phyloP scores from a whole-genome alignment of 345 rosid species.

The Gossypium longicalyx region DNA sequence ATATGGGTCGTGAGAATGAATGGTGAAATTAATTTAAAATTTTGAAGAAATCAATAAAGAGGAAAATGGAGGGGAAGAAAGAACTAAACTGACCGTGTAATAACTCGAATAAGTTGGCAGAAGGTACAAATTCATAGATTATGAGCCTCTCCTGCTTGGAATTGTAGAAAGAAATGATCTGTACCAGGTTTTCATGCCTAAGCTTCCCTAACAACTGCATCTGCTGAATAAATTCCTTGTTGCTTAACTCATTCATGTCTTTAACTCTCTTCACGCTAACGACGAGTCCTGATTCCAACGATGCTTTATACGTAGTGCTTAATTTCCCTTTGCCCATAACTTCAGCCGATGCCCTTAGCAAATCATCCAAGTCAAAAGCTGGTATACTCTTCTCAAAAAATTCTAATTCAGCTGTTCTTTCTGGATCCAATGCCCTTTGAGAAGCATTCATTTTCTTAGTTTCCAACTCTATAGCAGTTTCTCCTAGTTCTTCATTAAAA shows the following conservation, averaged over 20 bases:
- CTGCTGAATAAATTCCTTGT: constrained; percentile 45
- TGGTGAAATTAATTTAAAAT: no score
- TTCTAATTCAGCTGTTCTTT: constrained; percentile 39
- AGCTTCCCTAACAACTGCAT: constrained; percentile 50
- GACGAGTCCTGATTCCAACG: constrained; percentile 40
- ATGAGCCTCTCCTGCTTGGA: constrained; percentile 53
- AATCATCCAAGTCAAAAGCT: constrained; percentile 49
- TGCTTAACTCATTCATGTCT: constrained; percentile 31
- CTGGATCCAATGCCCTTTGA: constrained; percentile 30
- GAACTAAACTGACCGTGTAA: constrained; percentile 41
- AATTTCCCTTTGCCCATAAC: constrained; percentile 44
- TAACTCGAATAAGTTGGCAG: constrained; percentile 43
- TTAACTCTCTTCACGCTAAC: constrained; percentile 43
- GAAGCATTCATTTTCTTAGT: constrained; percentile 21
- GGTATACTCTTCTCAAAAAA: constrained; percentile 36
- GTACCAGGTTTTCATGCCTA: constrained; percentile 42
- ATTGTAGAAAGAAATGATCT: constrained; percentile 44
- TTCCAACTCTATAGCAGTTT: constrained; percentile 3
- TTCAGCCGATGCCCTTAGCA: constrained; percentile 53
- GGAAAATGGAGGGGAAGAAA: neutral
- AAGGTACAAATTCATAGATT: constrained; percentile 39
- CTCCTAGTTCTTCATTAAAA: neutral
- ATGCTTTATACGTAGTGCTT: constrained; percentile 46
- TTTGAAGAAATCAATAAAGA: neutral
- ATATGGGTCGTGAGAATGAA: no score